These are phyloP conservation scores for Bremia lactucae DNA, from an alignment of 352 stramenopile genomes.

Conservation along the genomic window DNA sequence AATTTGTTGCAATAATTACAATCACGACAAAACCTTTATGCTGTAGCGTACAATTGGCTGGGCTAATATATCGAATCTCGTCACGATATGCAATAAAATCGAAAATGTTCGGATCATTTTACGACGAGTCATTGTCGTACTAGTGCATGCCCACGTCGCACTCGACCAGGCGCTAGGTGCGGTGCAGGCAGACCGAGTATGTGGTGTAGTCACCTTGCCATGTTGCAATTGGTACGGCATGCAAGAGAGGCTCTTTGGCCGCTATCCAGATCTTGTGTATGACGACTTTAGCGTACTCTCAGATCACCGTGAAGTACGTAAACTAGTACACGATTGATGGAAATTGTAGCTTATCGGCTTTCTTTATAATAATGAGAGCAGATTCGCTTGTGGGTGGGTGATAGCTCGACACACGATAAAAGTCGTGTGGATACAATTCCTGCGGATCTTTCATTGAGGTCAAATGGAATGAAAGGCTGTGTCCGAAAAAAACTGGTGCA, in stretches of 20 bases:
- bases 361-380: slow-evolving; percentile 6
- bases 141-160: slow-evolving; percentile 76
- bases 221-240: slow-evolving; percentile 81
- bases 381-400: slow-evolving; percentile 36
- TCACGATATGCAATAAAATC: slow-evolving; percentile 76
- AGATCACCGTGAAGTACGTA: slow-evolving; percentile 56
- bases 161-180: slow-evolving; percentile 55
- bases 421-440: slow-evolving; percentile 9
- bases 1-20: no score
- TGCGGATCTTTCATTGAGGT: slow-evolving; percentile 9
- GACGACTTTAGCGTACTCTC: slow-evolving; percentile 79
- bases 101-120: slow-evolving; percentile 66
- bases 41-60: slow-evolving; percentile 36
- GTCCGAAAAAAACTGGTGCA: slow-evolving; percentile 18
- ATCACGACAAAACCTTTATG: no score
- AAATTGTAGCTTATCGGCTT: not conserved
- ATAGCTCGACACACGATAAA: not conserved
- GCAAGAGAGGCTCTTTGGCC: slow-evolving; percentile 47
- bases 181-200: slow-evolving; percentile 46
- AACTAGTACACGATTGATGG: not conserved
- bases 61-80: slow-evolving; percentile 47
- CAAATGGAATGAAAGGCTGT: slow-evolving; percentile 45
- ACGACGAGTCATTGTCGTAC: slow-evolving; percentile 44
- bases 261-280: slow-evolving; percentile 56
- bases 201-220: slow-evolving; percentile 57